Evolutionary conservation across 441 rosid species (phyloP), one percentile per base, ranked within the genome.

Genomic region (Jatropha podagrica): DNA sequence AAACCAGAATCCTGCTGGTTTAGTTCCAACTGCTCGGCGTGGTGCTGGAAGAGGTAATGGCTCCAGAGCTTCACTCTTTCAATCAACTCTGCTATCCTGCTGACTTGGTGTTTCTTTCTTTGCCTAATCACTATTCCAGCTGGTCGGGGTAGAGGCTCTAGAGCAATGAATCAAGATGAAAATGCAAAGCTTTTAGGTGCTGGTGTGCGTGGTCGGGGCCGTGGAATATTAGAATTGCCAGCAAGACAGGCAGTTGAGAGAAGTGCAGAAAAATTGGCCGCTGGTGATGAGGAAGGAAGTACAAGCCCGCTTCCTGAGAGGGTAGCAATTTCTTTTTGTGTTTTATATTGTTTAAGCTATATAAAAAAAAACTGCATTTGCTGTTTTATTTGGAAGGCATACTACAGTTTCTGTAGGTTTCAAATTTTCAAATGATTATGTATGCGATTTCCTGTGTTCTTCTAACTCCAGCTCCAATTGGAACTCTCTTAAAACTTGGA

Each of bases 241-340:
- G 79, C 44, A 12, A 76, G 81, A 69, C 83, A 74, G 44, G 82
- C 65, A 58, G 76, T 81, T 73, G 84, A 84, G 46, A 82, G 69
- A 82, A 77, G 84, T 81, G 88, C 86, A 4, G 87, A 86, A 52
- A 88, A 83, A 78, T 75, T 86, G 79, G 75, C 79, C 42, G 81
- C 79, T 49, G 85, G 77, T 4, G 86, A 85, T 59, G 90, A 88
- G 42, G 92, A 89, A 78, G 88, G 87, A 79, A 79, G 82, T 76
- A 74, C 85, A n/a, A 79, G 83, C 71, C 86, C 88, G 38, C 80
- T 89, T 82, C 92, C 92, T 18, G 89, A 89, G 70, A 85, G 84
- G 90, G 92, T 87, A 83, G 20, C 52, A 18, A 17, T 18, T 23
- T 77, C 64, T 41, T 15, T 20, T 69, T 46, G 32, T 27, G 13